These are phyloP conservation scores for Exophiala dermatitidis DNA, from an alignment of 2,329 filamentous ascomycete species.

Conservation along the genomic window DNA sequence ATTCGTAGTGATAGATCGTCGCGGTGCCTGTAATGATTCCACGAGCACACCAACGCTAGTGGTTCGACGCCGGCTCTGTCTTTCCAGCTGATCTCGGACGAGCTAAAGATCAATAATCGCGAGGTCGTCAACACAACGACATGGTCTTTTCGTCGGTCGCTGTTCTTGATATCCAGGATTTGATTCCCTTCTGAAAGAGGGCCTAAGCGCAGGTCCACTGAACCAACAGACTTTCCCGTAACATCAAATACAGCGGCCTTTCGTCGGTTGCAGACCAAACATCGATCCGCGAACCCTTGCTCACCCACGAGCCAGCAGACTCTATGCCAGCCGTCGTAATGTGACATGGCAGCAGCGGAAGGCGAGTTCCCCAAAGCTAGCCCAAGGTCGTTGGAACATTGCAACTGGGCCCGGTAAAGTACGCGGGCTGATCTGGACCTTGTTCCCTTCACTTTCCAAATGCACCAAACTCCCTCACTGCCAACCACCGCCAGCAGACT, in stretches of 20 bases:
- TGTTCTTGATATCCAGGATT: constrained; percentile 48
- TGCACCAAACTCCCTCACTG: constrained; percentile 47
- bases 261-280: constrained; percentile 49
- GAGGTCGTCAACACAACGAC: constrained; percentile 50
- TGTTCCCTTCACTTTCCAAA: constrained; percentile 40
- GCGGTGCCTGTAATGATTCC: constrained; percentile 48
- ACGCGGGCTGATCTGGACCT: constrained; percentile 28
- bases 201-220: constrained; percentile 34
- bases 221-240: constrained; percentile 25
- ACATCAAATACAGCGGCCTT: constrained; percentile 35
- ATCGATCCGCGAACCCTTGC: constrained; percentile 28
- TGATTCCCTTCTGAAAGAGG: constrained; percentile 39
- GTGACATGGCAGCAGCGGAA: constrained; percentile 15
- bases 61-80: constrained; percentile 22
- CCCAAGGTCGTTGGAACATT: constrained; percentile 19
- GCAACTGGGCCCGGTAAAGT: constrained; percentile 27
- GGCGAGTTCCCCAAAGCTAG: constrained; percentile 14
- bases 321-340: constrained; percentile 40
- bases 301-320: constrained; percentile 36
- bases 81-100: constrained; percentile 26
- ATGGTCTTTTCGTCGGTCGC: constrained; percentile 36
- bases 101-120: constrained; percentile 40
- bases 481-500: constrained; percentile 52
- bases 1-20: constrained; percentile 48
- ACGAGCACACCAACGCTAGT: constrained; percentile 38